phyloP scores from a whole-genome alignment of 768 basidiomycete genomes.

The Kwoniella botswanensis region DNA sequence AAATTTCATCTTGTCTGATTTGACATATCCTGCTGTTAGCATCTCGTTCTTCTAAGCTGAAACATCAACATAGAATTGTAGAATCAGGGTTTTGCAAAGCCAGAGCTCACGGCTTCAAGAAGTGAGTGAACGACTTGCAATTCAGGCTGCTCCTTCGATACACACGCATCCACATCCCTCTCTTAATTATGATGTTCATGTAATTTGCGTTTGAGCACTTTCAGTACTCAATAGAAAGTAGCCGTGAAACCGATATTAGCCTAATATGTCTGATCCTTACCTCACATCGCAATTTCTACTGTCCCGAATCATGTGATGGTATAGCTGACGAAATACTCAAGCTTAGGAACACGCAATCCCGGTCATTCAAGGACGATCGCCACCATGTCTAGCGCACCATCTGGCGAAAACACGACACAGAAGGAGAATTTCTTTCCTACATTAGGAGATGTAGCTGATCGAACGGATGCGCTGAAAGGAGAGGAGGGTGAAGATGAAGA shows the following conservation, averaged over 20 bases:
- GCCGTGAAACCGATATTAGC: constrained; percentile 47
- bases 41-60: no score
- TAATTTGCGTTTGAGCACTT: constrained; percentile 51
- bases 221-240: constrained; percentile 13
- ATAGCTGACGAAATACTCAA: background rate
- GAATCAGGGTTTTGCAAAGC: no score
- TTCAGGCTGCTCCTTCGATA: no score
- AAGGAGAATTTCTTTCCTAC: constrained; percentile 64
- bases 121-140: no score
- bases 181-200: constrained; percentile 39
- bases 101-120: no score
- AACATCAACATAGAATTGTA: no score
- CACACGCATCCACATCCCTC: background rate
- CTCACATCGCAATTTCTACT: background rate
- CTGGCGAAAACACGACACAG: constrained; percentile 7
- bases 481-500: constrained; percentile 62
- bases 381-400: constrained; percentile 28
- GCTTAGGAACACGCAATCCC: constrained; percentile 1
- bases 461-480: constrained; percentile 61
- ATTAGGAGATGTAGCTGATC: constrained; percentile 66
- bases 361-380: background rate
- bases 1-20: background rate
- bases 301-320: no score
- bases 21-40: no score
- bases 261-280: constrained; percentile 51